These are phyloP conservation scores for Pholiota conissans DNA, from an alignment of 768 basidiomycete species.

Conservation along the genomic window DNA sequence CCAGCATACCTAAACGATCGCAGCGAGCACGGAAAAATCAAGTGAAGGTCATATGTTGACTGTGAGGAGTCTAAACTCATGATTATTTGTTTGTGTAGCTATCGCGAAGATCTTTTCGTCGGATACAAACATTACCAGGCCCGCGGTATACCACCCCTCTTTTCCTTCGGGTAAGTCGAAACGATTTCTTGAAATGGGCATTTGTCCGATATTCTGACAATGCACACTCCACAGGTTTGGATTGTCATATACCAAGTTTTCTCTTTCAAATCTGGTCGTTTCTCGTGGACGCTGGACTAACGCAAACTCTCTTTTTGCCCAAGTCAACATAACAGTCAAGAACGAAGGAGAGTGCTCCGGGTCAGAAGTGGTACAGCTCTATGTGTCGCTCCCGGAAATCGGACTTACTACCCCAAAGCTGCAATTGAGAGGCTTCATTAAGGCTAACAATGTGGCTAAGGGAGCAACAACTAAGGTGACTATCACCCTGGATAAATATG, in stretches of 20 bases:
- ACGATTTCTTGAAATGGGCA: slow-evolving; percentile 2
- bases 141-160: slow-evolving; percentile 52
- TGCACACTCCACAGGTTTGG: slow-evolving; percentile 47
- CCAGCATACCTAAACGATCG: slow-evolving; percentile 59
- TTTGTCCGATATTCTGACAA: not conserved
- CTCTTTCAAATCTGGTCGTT: slow-evolving; percentile 46
- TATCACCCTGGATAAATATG: slow-evolving; percentile 62
- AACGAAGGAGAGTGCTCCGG: slow-evolving; percentile 57
- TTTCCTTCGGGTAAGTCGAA: slow-evolving; percentile 60
- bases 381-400: slow-evolving; percentile 52
- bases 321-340: slow-evolving; percentile 47
- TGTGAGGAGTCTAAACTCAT: not conserved
- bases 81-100: slow-evolving; percentile 26
- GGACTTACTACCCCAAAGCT: slow-evolving; percentile 54
- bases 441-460: slow-evolving; percentile 51
- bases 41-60: slow-evolving; percentile 24
- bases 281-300: slow-evolving; percentile 22
- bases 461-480: slow-evolving; percentile 39
- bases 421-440: slow-evolving; percentile 67
- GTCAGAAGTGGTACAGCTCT: slow-evolving; percentile 68
- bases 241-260: slow-evolving; percentile 75
- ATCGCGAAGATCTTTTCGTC: slow-evolving; percentile 63
- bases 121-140: slow-evolving; percentile 72
- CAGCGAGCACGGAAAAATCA: slow-evolving; percentile 58
- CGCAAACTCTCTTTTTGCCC: slow-evolving; percentile 30